Percentiles rank a stretch among this genome's conserved stretches.
Conservation (phyloP, 192 early-diverging fungal genomes). For the Geranomyces michiganensis region DNA sequence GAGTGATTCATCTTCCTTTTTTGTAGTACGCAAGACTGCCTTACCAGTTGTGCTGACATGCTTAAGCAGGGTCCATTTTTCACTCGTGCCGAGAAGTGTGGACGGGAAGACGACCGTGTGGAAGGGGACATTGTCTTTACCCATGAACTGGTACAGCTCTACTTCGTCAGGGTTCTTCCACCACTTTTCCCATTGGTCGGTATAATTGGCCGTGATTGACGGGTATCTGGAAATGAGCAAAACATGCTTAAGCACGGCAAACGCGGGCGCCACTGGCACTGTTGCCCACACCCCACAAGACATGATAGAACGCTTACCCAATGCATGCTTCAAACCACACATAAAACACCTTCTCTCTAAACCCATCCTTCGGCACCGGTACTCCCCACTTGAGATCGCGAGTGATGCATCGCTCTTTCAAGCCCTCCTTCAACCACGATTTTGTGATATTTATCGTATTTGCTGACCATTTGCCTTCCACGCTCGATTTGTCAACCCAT, state of each 20-base stretch:
- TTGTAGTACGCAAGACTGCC: too few species aligned
- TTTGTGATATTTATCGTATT: conserved; percentile 89
- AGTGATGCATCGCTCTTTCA: conserved; percentile 93
- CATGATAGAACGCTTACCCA: conserved; percentile 59
- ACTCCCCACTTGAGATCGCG: conserved; percentile 99
- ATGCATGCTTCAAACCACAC: conserved; percentile 99
- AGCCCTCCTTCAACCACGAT: conserved; percentile 92
- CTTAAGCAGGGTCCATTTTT: conserved; percentile 90
- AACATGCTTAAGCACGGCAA: not conserved
- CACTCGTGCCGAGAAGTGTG: conserved; percentile 80
- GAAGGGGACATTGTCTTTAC: conserved; percentile 99
- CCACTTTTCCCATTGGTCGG: conserved; percentile 93
- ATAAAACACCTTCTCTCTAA: conserved; percentile 94
- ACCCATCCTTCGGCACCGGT: conserved; percentile 83
- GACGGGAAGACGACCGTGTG: conserved; percentile 97
- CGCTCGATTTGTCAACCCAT: conserved; percentile 72
- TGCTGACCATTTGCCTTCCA: conserved; percentile 75
- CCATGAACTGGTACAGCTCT: conserved; percentile 99
- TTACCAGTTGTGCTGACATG: conserved; percentile 90
- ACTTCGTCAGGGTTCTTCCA: conserved; percentile 99
- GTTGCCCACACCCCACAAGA: not conserved
- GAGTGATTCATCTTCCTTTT: too few species aligned
- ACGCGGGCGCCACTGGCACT: not conserved
- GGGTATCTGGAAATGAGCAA: conserved; percentile 60
- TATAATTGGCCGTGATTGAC: conserved; percentile 97